Base-by-base conservation (phyloP, 2,329 filamentous ascomycete species). In the Neofusicoccum sp. region DNA sequence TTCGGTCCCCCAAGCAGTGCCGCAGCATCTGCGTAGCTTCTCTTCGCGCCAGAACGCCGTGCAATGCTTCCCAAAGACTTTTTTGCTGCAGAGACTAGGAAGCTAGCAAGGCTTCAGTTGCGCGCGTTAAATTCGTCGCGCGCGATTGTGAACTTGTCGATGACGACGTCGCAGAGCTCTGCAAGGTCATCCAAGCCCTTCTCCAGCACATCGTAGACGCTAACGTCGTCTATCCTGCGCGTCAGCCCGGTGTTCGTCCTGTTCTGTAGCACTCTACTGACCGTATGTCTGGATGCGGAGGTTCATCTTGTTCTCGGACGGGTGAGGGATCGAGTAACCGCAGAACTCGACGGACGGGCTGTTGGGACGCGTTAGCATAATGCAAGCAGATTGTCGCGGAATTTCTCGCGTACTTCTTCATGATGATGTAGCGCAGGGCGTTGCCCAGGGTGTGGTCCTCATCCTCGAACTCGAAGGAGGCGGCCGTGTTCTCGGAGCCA, bases 291-390 rank as follows among this genome's bases (percentile, higher is more conserved):
- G 95, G 64, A 99, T 98, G 70, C 95, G 86, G 64, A 99, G 81
- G 72, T 98, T 96, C 93, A 99, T 96, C 78, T 96, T 95, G 41
- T 88, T 81, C 77, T 99, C 95, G 40, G 93, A 96, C 54, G 95
- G 95, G 77, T 99, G 95, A 31, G 95, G 95, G 63, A 99, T 98
- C 6, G 93, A 91, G 76, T 99, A 99, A 63, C 93, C 95, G 77
- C 95, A 98, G 78, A 99, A 97, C 75, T 99, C 95, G 63, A 99
- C 95, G 65, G 95, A 87, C 31, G 95, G 93, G 75, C 93, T 98
- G 36, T 40, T 51, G 12, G 26, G 16, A 41, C 4, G 53, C 20
- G 24, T 60, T 20, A 60, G 40, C 14, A 45, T 36, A n/a, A 20
- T 28, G 47, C 47, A 16, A 4, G n/a, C n/a, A 28, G 34, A 51